Evolutionary conservation across 2,329 filamentous ascomycete species (phyloP), one percentile per base, ranked within the genome.

Genomic region (Phaeophleospora eucalypticola): DNA sequence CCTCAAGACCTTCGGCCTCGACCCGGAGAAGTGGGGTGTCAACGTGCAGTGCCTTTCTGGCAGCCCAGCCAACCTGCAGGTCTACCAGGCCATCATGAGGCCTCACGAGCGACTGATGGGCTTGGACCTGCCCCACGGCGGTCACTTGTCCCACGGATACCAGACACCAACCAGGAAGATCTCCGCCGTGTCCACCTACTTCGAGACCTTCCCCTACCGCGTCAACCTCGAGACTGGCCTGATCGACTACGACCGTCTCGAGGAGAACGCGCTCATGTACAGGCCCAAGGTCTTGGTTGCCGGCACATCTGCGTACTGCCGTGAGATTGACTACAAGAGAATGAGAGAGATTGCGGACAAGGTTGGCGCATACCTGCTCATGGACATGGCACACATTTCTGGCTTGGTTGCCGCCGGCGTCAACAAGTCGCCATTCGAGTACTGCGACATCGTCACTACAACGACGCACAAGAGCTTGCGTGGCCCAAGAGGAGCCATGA

Each of bases 131-230:
- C 90, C 90, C 55, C 90, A 96, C 68, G 90, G 90, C 72, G 90
- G 90, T 58, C 90, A 96, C 75, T 78, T 96, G 74, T 89, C 84
- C 69, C 93, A 98, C 77, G 93, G 93, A 59, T 98, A 98, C 76
- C 93, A 98, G 75, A 97, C 88, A 27, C 88, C 93, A 24, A 83
- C 85, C 66, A 88, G 87, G 78, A 98, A 98, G 80, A 97, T 98
- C 68, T 97, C 91, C n/a, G 89, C 90, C 62, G 84, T 98, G 57
- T 97, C 91, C 48, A 97, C 95, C 67, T 98, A 98, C 75, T 98
- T 98, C 68, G 93, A 98, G 75, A 98, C 93, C 29, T 76, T 98
- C 54, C 93, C 93, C 4, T 98, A 98, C 77, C 84, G 89, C 49
- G 80, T 97, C 45, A 82, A 96, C 73, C 87, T 94, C 65, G 78